Base-by-base conservation (phyloP, 208 protist genomes). In the Herpetomonas tarakana region DNA sequence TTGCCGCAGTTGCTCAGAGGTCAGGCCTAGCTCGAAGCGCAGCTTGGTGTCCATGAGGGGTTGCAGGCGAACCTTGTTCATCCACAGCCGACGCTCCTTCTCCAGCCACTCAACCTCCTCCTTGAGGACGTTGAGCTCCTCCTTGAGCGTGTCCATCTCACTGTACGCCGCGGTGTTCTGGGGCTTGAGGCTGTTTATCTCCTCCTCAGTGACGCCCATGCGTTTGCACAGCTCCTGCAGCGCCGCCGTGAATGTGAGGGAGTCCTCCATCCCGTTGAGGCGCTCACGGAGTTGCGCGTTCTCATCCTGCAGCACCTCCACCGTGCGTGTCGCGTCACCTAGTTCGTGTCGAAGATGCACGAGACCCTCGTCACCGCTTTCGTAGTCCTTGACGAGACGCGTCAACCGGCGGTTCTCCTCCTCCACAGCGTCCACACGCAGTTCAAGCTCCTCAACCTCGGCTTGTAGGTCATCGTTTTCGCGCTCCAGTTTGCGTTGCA, bases 81-180 rank as follows among this genome's bases (percentile, higher is more conserved):
- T 92, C 88, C 88, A 94, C 52, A 92, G 77, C 2, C 78, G 83
- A 1, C 91, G 73, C 52, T 96, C 91, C 29, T 76, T 77, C 68
- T 96, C 91, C 12, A 96, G 64, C 83, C 86, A 93, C 59, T 91
- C 88, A 7, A 96, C 68, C 59, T 96, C 91, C 52, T 90, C 84
- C 63, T 92, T 93, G 25, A 93, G 68, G 0, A 83, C 60, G 46
- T 68, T 74, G 27, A 92, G 38, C 59, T 96, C 86, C 39, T 85
- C 86, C 4, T 81, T 77, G 12, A 96, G 57, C 1, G 78, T 88
- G 45, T 93, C 88, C 28, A 94, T 76, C 41, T 96, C 91, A 50
- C 76, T 91, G 62, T 84, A 90, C 19, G 75, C 59, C 1, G 64
- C 51, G 9, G 77, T 67, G 28, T 73, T 82, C 24, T 86, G 82